phyloP scores from a whole-genome alignment of 441 rosid species.

The Raphanus hybrid region DNA sequence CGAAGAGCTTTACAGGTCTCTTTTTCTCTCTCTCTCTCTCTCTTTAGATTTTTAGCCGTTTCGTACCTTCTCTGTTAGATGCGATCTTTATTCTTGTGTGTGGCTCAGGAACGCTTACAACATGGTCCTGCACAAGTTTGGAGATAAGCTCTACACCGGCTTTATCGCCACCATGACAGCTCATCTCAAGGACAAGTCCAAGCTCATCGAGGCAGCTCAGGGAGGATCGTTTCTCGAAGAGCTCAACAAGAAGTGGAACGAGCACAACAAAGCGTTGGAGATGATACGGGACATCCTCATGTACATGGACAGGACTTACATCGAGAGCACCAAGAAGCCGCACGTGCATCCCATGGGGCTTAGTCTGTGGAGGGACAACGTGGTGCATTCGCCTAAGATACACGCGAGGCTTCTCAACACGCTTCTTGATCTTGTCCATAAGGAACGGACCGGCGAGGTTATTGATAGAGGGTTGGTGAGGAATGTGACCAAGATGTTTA shows the following conservation, averaged over 20 bases:
- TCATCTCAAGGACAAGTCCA: slow-evolving; percentile 81
- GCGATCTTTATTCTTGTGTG: too few species aligned
- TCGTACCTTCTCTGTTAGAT: too few species aligned
- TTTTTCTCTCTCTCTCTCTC: neutral
- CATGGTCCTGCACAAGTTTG: slow-evolving; percentile 94
- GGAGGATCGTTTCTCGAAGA: slow-evolving; percentile 90
- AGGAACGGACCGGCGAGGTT: slow-evolving; percentile 89
- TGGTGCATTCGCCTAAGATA: slow-evolving; percentile 72
- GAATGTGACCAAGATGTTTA: neutral
- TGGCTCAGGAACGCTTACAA: slow-evolving; percentile 85
- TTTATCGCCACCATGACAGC: slow-evolving; percentile 83
- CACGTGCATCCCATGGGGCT: slow-evolving; percentile 75
- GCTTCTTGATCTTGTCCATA: slow-evolving; percentile 78
- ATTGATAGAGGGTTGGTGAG: slow-evolving; percentile 49
- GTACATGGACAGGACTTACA: slow-evolving; percentile 95
- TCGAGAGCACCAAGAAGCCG: slow-evolving; percentile 70
- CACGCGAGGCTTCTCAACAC: slow-evolving; percentile 74
- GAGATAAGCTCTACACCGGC: slow-evolving; percentile 85
- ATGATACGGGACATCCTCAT: slow-evolving; percentile 95
- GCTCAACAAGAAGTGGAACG: slow-evolving; percentile 92
- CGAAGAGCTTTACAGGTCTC: slow-evolving; percentile 78
- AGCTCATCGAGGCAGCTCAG: slow-evolving; percentile 82
- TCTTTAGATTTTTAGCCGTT: too few species aligned
- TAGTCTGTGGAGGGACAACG: slow-evolving; percentile 87
- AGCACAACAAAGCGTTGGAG: slow-evolving; percentile 92